Conservation (phyloP, 768 basidiomycete genomes). For the Lactifluus pinguis region DNA sequence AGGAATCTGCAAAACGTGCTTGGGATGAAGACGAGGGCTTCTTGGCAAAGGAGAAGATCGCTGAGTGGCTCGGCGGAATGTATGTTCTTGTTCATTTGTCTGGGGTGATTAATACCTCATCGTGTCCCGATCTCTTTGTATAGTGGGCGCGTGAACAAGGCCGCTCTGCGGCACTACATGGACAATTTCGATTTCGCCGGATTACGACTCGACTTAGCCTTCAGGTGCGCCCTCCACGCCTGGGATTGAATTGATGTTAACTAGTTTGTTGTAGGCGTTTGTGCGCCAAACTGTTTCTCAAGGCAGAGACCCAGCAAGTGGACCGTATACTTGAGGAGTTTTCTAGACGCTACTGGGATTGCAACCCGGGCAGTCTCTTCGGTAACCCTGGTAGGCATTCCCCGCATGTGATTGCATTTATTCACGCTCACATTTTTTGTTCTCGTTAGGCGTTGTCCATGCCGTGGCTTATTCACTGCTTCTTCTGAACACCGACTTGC, state of each 20-base stretch:
- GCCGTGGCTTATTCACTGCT: conserved; percentile 89
- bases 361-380: conserved; percentile 74
- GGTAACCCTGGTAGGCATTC: conserved; percentile 68
- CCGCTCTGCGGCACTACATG: conserved; percentile 73
- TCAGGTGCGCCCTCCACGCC: conserved; percentile 45
- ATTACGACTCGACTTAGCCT: conserved; percentile 78
- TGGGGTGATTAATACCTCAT: not conserved
- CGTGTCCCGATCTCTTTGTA: conserved; percentile 1
- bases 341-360: conserved; percentile 83
- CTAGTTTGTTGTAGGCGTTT: conserved; percentile 47
- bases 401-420: conserved; percentile 5
- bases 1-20: conserved; percentile 66
- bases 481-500: conserved; percentile 93
- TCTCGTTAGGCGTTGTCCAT: conserved; percentile 74
- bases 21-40: conserved; percentile 84
- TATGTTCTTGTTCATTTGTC: conserved; percentile 42
- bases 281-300: conserved; percentile 86
- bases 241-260: not conserved
- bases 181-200: conserved; percentile 81
- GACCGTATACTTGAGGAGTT: conserved; percentile 94
- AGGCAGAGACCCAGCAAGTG: conserved; percentile 95
- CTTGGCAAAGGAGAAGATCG: conserved; percentile 82
- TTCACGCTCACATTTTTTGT: not conserved
- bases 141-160: conserved; percentile 70
- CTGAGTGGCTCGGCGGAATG: conserved; percentile 92